A percentile compares a stretch with the other conserved stretches of the same genome.
Evolutionary conservation across 129 eudicot genomes (phyloP).

Genomic region (Flaveria bidentis): DNA sequence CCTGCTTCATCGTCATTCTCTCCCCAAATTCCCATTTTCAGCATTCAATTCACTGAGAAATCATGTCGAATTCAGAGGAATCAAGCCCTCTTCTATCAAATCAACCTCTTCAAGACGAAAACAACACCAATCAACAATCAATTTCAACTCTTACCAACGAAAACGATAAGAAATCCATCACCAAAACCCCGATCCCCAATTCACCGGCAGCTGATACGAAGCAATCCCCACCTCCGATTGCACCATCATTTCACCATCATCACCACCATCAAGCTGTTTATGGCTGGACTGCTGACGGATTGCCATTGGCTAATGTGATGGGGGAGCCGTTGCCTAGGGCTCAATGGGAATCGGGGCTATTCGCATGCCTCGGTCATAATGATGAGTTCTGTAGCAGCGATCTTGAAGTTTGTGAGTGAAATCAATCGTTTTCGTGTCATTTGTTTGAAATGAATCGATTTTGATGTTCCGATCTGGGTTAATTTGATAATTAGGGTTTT

Average conservation of each 20-base stretch:
- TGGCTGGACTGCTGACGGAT: constrained; percentile 87
- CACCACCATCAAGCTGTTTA: constrained; percentile 18
- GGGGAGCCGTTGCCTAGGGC: constrained; percentile 59
- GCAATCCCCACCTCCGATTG: constrained; percentile 24
- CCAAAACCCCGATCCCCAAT: constrained; percentile 38
- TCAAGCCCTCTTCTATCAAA: constrained; percentile 67
- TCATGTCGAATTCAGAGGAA: constrained; percentile 71
- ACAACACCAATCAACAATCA: constrained; percentile 24
- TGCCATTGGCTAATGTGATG: constrained; percentile 54
- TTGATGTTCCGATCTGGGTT: neutral
- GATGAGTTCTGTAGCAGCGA: constrained; percentile 94
- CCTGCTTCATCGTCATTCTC: constrained; percentile 11
- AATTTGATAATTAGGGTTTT: constrained; percentile 17
- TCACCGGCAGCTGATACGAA: constrained; percentile 23
- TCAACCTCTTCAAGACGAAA: neutral
- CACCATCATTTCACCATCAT: constrained; percentile 19
- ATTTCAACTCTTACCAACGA: constrained; percentile 14
- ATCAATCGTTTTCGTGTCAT: neutral
- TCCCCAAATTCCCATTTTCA: constrained; percentile 6
- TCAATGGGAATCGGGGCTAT: constrained; percentile 70
- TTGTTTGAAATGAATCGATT: constrained; percentile 3
- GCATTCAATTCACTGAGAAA: constrained; percentile 4
- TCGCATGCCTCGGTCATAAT: constrained; percentile 70
- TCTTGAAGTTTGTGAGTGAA: constrained; percentile 91
- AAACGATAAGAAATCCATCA: constrained; percentile 12